A percentile compares a stretch with the other conserved stretches of the same genome.
Conservation (phyloP, 306 rosid genomes). For the Dicorynia guianensis region DNA sequence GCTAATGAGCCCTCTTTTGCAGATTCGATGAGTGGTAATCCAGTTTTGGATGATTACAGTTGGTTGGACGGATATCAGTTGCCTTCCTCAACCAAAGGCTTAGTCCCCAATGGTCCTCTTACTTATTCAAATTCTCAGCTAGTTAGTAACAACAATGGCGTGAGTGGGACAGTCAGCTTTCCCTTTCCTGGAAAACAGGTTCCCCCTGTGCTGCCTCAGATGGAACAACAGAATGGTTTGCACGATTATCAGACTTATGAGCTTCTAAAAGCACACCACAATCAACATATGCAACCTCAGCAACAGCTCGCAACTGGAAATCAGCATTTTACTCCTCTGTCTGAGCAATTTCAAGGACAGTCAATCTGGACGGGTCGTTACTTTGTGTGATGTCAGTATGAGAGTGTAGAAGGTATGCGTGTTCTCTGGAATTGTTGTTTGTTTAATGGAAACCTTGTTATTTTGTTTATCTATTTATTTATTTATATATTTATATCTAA, state of each 20-base stretch:
- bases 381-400: constrained; percentile 79
- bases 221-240: constrained; percentile 70
- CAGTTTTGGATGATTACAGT: constrained; percentile 82
- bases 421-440: constrained; percentile 37
- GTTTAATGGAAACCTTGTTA: constrained; percentile 23
- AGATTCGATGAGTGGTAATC: constrained; percentile 63
- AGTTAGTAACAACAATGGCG: constrained; percentile 53
- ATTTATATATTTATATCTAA: constrained; percentile 31
- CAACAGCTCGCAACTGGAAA: constrained; percentile 64
- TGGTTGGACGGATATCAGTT: constrained; percentile 99
- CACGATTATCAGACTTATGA: constrained; percentile 72
- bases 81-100: constrained; percentile 63
- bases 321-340: constrained; percentile 64
- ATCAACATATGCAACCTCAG: constrained; percentile 74
- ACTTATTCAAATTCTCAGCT: constrained; percentile 53
- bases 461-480: constrained; percentile 5
- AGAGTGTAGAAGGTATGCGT: constrained; percentile 69
- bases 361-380: constrained; percentile 81
- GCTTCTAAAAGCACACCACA: constrained; percentile 63
- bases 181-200: constrained; percentile 93
- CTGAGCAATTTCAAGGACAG: constrained; percentile 94
- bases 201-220: constrained; percentile 59
- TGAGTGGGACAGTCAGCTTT: constrained; percentile 62
- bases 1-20: constrained; percentile 57
- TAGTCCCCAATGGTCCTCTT: constrained; percentile 50